Evolutionary conservation across 2,329 filamentous ascomycete genomes (phyloP).

Genomic region (Aspergillus eucalypticola): DNA sequence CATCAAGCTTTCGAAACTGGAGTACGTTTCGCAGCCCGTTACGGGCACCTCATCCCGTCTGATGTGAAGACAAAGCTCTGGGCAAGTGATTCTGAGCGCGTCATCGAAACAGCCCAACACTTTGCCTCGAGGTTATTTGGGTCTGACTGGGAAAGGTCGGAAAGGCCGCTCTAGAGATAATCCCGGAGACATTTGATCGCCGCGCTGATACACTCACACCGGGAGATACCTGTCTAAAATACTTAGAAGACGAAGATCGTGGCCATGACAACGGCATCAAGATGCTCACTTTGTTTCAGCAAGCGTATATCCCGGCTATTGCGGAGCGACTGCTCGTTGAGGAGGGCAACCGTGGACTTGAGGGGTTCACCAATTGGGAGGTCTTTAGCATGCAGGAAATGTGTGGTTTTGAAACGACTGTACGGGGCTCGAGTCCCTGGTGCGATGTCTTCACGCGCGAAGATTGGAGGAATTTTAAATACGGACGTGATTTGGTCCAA

Average conservation of each 20-base stretch:
- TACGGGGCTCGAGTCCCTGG: constrained; percentile 57
- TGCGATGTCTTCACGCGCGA: constrained; percentile 56
- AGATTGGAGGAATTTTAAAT: constrained; percentile 59
- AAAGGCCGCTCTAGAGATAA: constrained; percentile 50
- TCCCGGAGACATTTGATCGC: constrained; percentile 53
- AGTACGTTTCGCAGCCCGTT: constrained; percentile 55
- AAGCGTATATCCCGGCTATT: constrained; percentile 51
- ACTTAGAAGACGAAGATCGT: constrained; percentile 38
- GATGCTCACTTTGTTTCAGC: constrained; percentile 50
- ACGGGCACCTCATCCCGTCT: constrained; percentile 48
- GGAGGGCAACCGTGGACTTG: constrained; percentile 28
- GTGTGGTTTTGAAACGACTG: constrained; percentile 60
- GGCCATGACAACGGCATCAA: constrained; percentile 55
- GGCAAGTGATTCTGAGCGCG: constrained; percentile 56
- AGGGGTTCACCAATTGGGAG: constrained; percentile 51
- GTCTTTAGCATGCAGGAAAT: constrained; percentile 63
- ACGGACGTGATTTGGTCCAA: constrained; percentile 59
- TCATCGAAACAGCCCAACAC: constrained; percentile 58
- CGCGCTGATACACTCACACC: constrained; percentile 60
- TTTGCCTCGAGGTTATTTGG: constrained; percentile 60
- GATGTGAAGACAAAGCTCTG: constrained; percentile 48
- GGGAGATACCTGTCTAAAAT: constrained; percentile 48
- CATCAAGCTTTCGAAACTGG: constrained; percentile 57
- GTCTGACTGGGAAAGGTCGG: constrained; percentile 44
- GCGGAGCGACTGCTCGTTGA: constrained; percentile 41